phyloP scores from a whole-genome alignment of 352 stramenopile species.

The Pythium phragmitis region DNA sequence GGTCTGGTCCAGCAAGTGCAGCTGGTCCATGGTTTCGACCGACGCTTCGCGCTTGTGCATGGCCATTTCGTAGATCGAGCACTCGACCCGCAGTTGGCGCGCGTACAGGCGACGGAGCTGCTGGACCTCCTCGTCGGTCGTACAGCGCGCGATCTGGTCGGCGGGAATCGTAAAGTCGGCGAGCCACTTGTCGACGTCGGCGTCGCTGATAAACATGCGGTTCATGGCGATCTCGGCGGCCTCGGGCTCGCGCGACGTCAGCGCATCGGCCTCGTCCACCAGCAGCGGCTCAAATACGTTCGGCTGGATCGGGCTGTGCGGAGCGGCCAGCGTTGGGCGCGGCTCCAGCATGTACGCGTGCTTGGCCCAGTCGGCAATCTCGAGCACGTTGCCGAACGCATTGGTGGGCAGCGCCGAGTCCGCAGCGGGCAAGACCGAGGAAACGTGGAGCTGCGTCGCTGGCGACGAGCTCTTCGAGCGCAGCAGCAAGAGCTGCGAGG shows the following conservation, averaged over 20 bases:
- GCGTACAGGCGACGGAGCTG: constrained; percentile 68
- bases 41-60: constrained; percentile 60
- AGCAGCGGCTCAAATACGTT: constrained; percentile 26
- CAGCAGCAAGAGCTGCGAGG: neutral
- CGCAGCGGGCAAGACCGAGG: neutral
- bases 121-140: constrained; percentile 43
- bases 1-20: constrained; percentile 48
- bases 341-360: constrained; percentile 51
- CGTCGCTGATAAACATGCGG: constrained; percentile 55
- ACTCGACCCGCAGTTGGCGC: constrained; percentile 74
- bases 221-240: constrained; percentile 19
- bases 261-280: constrained; percentile 22
- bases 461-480: constrained; percentile 30
- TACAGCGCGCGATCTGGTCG: constrained; percentile 49
- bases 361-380: constrained; percentile 62
- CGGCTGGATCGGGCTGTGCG: neutral
- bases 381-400: constrained; percentile 30
- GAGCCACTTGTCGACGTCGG: constrained; percentile 79
- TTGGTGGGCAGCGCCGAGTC: constrained; percentile 8
- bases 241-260: constrained; percentile 8
- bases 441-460: neutral
- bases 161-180: constrained; percentile 51
- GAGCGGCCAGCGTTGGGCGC: constrained; percentile 39
- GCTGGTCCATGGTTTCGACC: constrained; percentile 45
- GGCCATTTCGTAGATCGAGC: constrained; percentile 80